These are phyloP conservation scores for Thelonectria blattea DNA, from an alignment of 2,329 filamentous ascomycete species.

Conservation along the genomic window DNA sequence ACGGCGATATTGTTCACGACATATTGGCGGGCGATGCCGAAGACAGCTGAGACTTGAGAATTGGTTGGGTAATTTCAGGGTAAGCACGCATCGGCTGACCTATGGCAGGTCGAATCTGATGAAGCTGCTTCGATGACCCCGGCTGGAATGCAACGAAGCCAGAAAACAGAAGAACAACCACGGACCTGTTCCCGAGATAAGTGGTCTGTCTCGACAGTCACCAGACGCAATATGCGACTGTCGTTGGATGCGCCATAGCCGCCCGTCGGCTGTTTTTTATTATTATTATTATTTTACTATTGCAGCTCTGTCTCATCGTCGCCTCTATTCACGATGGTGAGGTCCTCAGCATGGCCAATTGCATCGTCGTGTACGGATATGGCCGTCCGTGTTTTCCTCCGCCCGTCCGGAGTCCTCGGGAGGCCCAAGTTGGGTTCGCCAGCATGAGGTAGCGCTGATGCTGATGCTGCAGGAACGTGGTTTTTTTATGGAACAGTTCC, in stretches of 20 bases:
- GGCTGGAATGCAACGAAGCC: not conserved
- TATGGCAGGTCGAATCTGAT: slow-evolving; percentile 2
- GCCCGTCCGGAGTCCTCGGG: not conserved
- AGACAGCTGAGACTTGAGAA: slow-evolving; percentile 1
- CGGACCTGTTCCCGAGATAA: slow-evolving; percentile 2
- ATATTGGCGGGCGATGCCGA: not conserved
- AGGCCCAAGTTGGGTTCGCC: not conserved
- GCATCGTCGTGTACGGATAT: not conserved
- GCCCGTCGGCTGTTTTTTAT: slow-evolving; percentile 1
- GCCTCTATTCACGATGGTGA: not conserved
- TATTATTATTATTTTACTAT: too few relatives aligned
- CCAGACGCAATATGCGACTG: not conserved
- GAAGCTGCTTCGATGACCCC: not conserved
- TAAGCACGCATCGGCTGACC: not conserved
- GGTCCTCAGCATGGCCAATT: not conserved
- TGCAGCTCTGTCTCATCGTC: not conserved
- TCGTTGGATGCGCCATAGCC: slow-evolving; percentile 16
- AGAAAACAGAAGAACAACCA: not conserved
- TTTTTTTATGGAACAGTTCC: not conserved
- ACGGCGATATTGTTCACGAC: not conserved
- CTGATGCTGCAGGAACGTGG: slow-evolving; percentile 19
- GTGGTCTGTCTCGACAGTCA: slow-evolving; percentile 1
- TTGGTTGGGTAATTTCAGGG: slow-evolving; percentile 4
- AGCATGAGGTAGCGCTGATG: slow-evolving; percentile 5
- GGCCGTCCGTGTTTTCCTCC: slow-evolving; percentile 1